Evolutionary conservation across 2,329 filamentous ascomycete genomes (phyloP), one percentile per base, ranked within the genome.

Genomic region (Clarireedia sp.): DNA sequence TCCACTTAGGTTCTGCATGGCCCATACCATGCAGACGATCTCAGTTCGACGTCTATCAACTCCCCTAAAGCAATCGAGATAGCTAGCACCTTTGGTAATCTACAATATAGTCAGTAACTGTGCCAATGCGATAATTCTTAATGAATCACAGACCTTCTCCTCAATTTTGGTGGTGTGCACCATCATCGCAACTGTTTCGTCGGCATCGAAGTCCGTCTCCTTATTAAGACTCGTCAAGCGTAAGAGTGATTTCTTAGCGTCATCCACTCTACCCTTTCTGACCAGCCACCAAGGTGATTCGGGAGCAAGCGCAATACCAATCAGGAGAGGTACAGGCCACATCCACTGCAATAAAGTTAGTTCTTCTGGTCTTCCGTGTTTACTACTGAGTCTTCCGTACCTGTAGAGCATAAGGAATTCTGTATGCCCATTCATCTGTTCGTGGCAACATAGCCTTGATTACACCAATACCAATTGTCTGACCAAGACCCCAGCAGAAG

Each of bases 1-100:
- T n/a, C 52, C 82, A 51, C 78, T 80, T 2, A 86, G 71, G 19
- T 84, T 83, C 63, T 87, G 83, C 3, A 82, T 82, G 3, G 79
- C 77, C 72, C 83, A 86, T 6, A 83, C 80, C 66, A 83, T 82
- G 57, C 74, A 73, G 3, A 77, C 74, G 36, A 81, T 79, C 63
- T 81, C 78, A 0, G 78, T 81, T 19, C 78, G 74, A n/a, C 77
- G 72, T 17, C 74, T 64, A 57, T 78, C 78, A 40, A 72, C 69
- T 0, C 74, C 75, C 44, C 68, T 73, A 62, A 81, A 74, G 48
- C 77, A 79, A 57, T 81, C 78, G 23, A 68, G 17, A 59, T 80
- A 81, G 1, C 71, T 75, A 29, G 74, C 76, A 0, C 75, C 75
- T 46, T 51, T 50, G 0, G 66, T 67, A 2, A 73, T 71, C 55